Evolutionary conservation across 257 asterid genomes (phyloP).

Genomic region (Dorcoceras hygrometricum): DNA sequence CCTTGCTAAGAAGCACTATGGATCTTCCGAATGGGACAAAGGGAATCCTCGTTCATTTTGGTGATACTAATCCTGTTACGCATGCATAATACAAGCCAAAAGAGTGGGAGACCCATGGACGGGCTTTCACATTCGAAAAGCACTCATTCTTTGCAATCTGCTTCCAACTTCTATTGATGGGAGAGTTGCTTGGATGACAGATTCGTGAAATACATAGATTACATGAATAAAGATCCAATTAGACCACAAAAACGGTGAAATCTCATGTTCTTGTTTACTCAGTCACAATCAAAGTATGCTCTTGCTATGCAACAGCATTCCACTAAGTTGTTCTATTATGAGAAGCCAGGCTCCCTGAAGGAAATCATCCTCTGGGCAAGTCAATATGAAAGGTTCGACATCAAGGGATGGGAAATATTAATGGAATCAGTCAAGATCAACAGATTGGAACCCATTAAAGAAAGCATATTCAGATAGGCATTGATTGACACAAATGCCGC

Average conservation of each 20-base stretch:
- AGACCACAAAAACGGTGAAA: neutral
- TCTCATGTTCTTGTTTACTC: neutral
- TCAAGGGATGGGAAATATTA: neutral
- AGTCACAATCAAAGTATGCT: neutral
- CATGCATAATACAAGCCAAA: conserved; percentile 26
- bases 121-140: conserved; percentile 32
- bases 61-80: conserved; percentile 27
- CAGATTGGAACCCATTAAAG: conserved; percentile 12
- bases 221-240: neutral
- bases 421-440: conserved; percentile 7
- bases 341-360: too few species aligned
- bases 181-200: conserved; percentile 1
- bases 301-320: neutral
- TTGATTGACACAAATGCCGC: conserved; percentile 23
- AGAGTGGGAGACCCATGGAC: conserved; percentile 33
- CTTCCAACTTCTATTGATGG: conserved; percentile 6
- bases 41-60: conserved; percentile 56
- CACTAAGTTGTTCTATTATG: neutral
- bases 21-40: conserved; percentile 40
- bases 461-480: conserved; percentile 28
- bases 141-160: conserved; percentile 20
- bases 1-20: conserved; percentile 36
- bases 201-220: conserved; percentile 7
- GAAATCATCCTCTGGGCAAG: neutral
- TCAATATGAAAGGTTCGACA: neutral